Evolutionary conservation across 2,329 filamentous ascomycete genomes (phyloP).

Genomic region (Botrytis medusae): DNA sequence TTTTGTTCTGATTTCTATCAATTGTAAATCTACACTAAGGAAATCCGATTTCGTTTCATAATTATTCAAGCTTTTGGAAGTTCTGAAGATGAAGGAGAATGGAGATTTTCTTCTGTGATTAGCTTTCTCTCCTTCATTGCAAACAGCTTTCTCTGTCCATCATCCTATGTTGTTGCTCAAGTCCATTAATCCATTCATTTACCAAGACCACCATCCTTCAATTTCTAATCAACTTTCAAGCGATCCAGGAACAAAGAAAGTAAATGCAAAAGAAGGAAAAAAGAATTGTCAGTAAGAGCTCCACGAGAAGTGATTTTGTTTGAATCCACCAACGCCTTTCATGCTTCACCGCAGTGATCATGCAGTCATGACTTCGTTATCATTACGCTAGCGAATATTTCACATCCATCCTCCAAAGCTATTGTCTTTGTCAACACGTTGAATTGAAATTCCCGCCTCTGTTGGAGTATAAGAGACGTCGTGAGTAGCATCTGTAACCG

Average conservation of each 20-base stretch:
- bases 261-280: background rate
- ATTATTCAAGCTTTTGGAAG: background rate
- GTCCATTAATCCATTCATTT: slow-evolving; percentile 27
- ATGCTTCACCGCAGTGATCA: background rate
- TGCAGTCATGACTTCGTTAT: background rate
- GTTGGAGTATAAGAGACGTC: background rate
- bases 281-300: too few species aligned
- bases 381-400: background rate
- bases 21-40: background rate
- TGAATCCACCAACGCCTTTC: background rate
- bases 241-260: background rate
- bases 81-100: background rate
- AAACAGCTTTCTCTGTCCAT: background rate
- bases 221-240: background rate
- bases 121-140: background rate
- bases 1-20: background rate
- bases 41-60: background rate
- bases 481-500: background rate
- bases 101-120: background rate
- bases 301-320: background rate
- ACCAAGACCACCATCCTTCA: slow-evolving; percentile 40
- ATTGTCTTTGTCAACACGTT: background rate
- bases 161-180: background rate
- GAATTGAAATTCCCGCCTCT: background rate
- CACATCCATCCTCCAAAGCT: background rate